Percentiles rank a stretch among this genome's conserved stretches.
Evolutionary conservation across 306 rosid species (phyloP).

Genomic region (Sicyos edulis): DNA sequence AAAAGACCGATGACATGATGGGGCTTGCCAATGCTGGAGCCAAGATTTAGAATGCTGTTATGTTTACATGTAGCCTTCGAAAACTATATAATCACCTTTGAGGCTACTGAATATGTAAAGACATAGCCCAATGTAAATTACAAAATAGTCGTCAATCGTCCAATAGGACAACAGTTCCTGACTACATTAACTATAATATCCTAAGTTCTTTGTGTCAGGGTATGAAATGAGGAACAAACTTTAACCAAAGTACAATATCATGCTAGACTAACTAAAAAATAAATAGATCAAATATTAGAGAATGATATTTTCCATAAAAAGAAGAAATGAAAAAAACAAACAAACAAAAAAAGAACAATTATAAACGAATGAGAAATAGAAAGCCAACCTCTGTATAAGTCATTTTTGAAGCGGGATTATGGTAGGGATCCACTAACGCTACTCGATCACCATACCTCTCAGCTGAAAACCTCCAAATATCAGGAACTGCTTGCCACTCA

Average conservation of each 20-base stretch:
- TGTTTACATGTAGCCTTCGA: slow-evolving; percentile 2
- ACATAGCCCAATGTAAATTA: background rate
- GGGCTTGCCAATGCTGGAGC: too few relatives aligned
- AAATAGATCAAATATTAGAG: background rate
- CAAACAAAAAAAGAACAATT: background rate
- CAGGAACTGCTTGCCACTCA: slow-evolving; percentile 92
- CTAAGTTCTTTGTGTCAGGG: background rate
- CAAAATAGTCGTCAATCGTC: background rate
- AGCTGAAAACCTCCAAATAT: slow-evolving; percentile 85
- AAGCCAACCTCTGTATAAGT: slow-evolving; percentile 63
- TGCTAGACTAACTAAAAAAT: background rate
- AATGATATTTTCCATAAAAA: background rate
- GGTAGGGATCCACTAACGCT: slow-evolving; percentile 74
- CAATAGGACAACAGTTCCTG: background rate
- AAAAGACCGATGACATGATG: too few relatives aligned
- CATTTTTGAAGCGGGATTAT: slow-evolving; percentile 73
- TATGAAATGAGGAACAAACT: background rate
- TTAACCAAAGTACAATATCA: background rate
- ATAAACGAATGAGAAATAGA: slow-evolving; percentile 1
- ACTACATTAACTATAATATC: background rate
- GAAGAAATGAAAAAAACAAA: background rate
- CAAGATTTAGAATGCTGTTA: background rate
- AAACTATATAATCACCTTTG: background rate
- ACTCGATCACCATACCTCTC: slow-evolving; percentile 71
- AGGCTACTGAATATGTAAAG: background rate